These are phyloP conservation scores for Silene uniflora DNA, from an alignment of 148 eudicot genomes.

Conservation along the genomic window DNA sequence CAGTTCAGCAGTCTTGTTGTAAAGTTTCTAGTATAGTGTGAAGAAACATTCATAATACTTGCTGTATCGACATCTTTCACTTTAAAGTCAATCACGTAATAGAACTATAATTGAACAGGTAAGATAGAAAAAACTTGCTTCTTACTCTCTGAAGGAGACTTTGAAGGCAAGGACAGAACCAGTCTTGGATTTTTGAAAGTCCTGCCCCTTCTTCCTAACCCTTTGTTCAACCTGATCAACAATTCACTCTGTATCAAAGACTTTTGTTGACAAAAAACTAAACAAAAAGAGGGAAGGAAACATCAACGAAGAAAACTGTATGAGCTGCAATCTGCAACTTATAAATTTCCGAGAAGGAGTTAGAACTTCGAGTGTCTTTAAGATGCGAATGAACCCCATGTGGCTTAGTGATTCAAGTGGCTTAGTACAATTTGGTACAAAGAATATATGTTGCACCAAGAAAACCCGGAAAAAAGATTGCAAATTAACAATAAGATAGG, in stretches of 20 bases:
- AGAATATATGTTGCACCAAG: too few species aligned
- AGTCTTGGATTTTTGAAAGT: slow-evolving; percentile 67
- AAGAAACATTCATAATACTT: not conserved
- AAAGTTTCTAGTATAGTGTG: not conserved
- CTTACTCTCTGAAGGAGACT: slow-evolving; percentile 98
- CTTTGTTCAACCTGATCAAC: slow-evolving; percentile 76
- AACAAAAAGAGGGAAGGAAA: not conserved
- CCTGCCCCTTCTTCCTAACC: slow-evolving; percentile 71
- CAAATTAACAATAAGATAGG: too few species aligned
- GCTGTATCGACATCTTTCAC: not conserved
- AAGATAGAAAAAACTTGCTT: slow-evolving; percentile 9
- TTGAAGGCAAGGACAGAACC: slow-evolving; percentile 91
- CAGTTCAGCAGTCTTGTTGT: not conserved
- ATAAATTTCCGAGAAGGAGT: not conserved
- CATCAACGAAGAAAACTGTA: not conserved
- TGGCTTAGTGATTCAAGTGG: too few species aligned
- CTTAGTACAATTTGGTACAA: too few species aligned
- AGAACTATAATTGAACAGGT: not conserved
- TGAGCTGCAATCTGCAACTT: not conserved
- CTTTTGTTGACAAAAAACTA: slow-evolving; percentile 3
- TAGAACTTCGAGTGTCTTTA: too few species aligned
- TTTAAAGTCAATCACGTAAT: slow-evolving; percentile 5
- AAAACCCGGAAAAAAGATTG: too few species aligned
- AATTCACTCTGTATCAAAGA: slow-evolving; percentile 22
- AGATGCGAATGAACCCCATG: too few species aligned